These are phyloP conservation scores for Vickermania spadyakhi DNA, from an alignment of 208 protist species.

Conservation along the genomic window DNA sequence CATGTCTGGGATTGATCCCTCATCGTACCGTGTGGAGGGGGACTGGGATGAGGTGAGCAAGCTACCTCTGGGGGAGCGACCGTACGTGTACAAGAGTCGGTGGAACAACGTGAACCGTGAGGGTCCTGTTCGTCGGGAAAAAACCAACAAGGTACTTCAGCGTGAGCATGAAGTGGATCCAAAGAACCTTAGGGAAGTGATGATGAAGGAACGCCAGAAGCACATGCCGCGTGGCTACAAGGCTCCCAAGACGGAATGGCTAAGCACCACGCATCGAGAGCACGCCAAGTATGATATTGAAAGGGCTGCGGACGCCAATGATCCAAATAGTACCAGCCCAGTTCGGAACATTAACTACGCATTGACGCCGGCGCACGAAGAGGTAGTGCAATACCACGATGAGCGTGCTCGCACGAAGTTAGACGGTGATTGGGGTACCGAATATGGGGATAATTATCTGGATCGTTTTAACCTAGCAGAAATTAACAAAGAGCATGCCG, in stretches of 20 bases:
- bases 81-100: slow-evolving; percentile 76
- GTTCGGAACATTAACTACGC: slow-evolving; percentile 65
- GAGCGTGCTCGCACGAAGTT: slow-evolving; percentile 25
- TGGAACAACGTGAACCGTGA: slow-evolving; percentile 83
- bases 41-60: not conserved
- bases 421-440: slow-evolving; percentile 44
- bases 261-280: slow-evolving; percentile 77
- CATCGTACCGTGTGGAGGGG: slow-evolving; percentile 56
- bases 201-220: slow-evolving; percentile 28
- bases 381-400: slow-evolving; percentile 27
- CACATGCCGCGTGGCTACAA: slow-evolving; percentile 56
- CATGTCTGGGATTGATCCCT: slow-evolving; percentile 61
- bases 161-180: slow-evolving; percentile 42
- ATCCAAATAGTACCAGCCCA: slow-evolving; percentile 43
- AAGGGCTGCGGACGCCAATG: slow-evolving; percentile 41
- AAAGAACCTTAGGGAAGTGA: slow-evolving; percentile 24
- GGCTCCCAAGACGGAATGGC: slow-evolving; percentile 60
- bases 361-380: slow-evolving; percentile 40
- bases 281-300: slow-evolving; percentile 66
- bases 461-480: slow-evolving; percentile 48
- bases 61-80: slow-evolving; percentile 2
- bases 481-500: slow-evolving; percentile 46
- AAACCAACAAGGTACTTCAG: slow-evolving; percentile 37
- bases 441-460: slow-evolving; percentile 59
- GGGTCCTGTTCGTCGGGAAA: slow-evolving; percentile 54